Evolutionary conservation across 2,329 filamentous ascomycete species (phyloP).

Genomic region (Talaromyces piceae): DNA sequence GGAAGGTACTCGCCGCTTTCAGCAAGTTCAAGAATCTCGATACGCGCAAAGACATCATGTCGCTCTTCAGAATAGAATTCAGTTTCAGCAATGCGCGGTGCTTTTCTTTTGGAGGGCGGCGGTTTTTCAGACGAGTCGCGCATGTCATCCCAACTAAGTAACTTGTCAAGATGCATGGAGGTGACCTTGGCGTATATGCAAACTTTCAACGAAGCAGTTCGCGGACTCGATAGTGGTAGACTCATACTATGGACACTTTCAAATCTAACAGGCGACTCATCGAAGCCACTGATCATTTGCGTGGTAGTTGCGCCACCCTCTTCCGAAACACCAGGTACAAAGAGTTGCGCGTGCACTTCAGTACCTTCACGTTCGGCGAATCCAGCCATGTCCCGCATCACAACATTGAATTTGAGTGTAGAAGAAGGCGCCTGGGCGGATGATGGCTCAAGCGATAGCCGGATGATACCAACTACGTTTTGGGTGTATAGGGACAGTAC

Average conservation of each 20-base stretch:
- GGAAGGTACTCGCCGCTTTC: slow-evolving; percentile 87
- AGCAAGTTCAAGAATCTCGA: slow-evolving; percentile 85
- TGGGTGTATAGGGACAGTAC: slow-evolving; percentile 88
- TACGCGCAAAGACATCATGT: slow-evolving; percentile 80
- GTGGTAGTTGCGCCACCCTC: slow-evolving; percentile 90
- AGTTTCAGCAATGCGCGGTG: slow-evolving; percentile 72
- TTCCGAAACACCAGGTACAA: slow-evolving; percentile 82
- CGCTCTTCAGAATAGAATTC: slow-evolving; percentile 92
- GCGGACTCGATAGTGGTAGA: slow-evolving; percentile 69
- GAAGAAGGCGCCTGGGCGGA: slow-evolving; percentile 85
- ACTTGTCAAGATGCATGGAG: slow-evolving; percentile 89
- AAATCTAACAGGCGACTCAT: slow-evolving; percentile 85
- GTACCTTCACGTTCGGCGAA: slow-evolving; percentile 95
- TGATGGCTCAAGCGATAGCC: slow-evolving; percentile 85
- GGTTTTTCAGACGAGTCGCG: slow-evolving; percentile 59
- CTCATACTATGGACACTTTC: slow-evolving; percentile 99
- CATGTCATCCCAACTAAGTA: slow-evolving; percentile 98
- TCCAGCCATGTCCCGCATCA: slow-evolving; percentile 92
- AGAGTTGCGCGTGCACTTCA: slow-evolving; percentile 93
- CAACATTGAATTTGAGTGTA: slow-evolving; percentile 94
- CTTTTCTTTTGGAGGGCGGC: slow-evolving; percentile 49
- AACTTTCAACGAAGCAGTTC: slow-evolving; percentile 68
- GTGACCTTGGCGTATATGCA: slow-evolving; percentile 89
- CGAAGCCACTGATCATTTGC: slow-evolving; percentile 87
- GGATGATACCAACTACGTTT: slow-evolving; percentile 82